Conservation (phyloP, 164 flowering plant species). For the Liriodendron chinense region DNA sequence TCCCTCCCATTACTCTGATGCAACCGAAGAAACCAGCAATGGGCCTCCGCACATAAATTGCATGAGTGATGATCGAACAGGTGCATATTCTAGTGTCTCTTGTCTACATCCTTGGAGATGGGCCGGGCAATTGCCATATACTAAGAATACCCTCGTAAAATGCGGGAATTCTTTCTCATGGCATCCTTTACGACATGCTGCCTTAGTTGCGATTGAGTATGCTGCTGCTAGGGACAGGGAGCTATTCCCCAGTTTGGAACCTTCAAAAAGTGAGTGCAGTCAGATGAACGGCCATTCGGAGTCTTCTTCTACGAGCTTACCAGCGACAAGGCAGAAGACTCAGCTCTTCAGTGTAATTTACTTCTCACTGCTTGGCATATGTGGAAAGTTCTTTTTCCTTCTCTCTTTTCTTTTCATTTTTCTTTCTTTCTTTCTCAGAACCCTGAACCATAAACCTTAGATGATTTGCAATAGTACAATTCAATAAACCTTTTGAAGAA, state of each 20-base stretch:
- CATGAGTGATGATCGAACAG: conserved; percentile 14
- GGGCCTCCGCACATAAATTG: conserved; percentile 14
- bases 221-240: conserved; percentile 83
- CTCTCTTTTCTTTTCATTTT: neutral
- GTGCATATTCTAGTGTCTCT: conserved; percentile 34
- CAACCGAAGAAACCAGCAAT: conserved; percentile 18
- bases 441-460: too few relatives aligned
- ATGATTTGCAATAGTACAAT: too few relatives aligned
- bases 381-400: neutral
- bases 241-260: conserved; percentile 45
- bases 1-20: conserved; percentile 17
- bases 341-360: conserved; percentile 27
- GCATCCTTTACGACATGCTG: conserved; percentile 92
- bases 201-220: conserved; percentile 74
- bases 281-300: conserved; percentile 22
- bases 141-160: neutral
- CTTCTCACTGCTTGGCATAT: neutral
- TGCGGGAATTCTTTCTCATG: conserved; percentile 31
- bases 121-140: conserved; percentile 27
- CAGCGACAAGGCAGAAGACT: conserved; percentile 66
- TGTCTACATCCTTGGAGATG: conserved; percentile 80
- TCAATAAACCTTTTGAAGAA: too few relatives aligned
- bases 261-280: conserved; percentile 18
- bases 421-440: too few relatives aligned
- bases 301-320: conserved; percentile 24